phyloP scores from a whole-genome alignment of 352 stramenopile species.

The Phytophthora vignae region DNA sequence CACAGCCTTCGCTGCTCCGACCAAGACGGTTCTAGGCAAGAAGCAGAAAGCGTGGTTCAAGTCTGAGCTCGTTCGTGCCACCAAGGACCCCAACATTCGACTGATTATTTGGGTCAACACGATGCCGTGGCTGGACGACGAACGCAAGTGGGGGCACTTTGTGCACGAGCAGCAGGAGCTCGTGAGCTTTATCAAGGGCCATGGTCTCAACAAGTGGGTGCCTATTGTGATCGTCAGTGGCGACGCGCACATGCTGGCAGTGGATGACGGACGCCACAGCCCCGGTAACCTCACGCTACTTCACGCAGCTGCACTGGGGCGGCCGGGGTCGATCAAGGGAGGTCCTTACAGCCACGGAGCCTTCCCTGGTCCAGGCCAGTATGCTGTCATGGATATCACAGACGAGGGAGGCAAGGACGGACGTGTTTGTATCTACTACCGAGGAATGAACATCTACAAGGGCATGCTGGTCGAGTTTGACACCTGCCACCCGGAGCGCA shows the following conservation, averaged over 20 bases:
- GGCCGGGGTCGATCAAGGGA: conserved; percentile 85
- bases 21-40: conserved; percentile 84
- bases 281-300: conserved; percentile 81
- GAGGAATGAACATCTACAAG: conserved; percentile 65
- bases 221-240: conserved; percentile 86
- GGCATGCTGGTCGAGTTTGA: conserved; percentile 79
- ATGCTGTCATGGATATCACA: conserved; percentile 81
- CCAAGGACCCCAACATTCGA: conserved; percentile 54
- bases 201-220: conserved; percentile 73
- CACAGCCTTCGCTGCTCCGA: conserved; percentile 61
- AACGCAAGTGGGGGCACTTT: conserved; percentile 91
- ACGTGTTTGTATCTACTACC: conserved; percentile 74
- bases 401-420: conserved; percentile 72
- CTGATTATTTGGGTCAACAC: conserved; percentile 90
- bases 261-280: conserved; percentile 82
- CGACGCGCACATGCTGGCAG: conserved; percentile 91
- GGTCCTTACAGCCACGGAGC: conserved; percentile 89
- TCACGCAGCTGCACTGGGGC: conserved; percentile 83
- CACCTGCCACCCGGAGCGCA: conserved; percentile 76
- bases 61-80: conserved; percentile 71
- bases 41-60: conserved; percentile 92
- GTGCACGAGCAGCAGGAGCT: conserved; percentile 81
- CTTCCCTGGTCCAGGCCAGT: conserved; percentile 82
- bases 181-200: conserved; percentile 72
- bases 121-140: conserved; percentile 90